Base-by-base conservation (phyloP, 306 rosid species). In the Heteromeles arbutifolia region DNA sequence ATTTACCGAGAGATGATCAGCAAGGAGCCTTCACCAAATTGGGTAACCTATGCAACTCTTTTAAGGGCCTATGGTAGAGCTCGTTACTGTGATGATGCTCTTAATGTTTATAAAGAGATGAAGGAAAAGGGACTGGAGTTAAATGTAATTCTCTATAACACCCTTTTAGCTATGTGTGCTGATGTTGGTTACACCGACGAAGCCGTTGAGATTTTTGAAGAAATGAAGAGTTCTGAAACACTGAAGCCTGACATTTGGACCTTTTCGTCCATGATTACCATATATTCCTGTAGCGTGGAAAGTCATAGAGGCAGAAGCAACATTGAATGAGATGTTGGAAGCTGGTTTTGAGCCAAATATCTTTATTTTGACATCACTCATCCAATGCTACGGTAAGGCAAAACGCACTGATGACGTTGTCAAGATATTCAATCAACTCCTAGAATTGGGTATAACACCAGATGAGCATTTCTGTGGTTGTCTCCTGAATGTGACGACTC, bases 371-470 rank as follows among this genome's bases (percentile, higher is more conserved):
- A 89, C 91, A 64, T 90, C 99, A 13, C 87, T 95, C 43, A 88
- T 86, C 79, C 90, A 95, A 81, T 95, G 99, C 76, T 92, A 92
- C 62, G 97, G 99, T 58, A 95, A 89, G 88, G 92, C 88, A 73
- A 89, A 90, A 84, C 91, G 50, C 57, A 85, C 83, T 17, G 97
- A 90, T 80, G 90, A 90, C 80, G 92, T 95, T 76, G 96, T 90
- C 77, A 89, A 81, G 87, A 87, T 82, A 77, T 89, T 89, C 78
- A 59, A 90, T 74, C 87, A 67, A 70, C 84, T 88, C 67, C 21
- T 87, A 70, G 92, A 88, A 75, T 75, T 84, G 82, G 90, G 87
- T 32, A 82, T 87, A 77, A 48, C 65, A 71, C 97, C 96, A 31
- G 96, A 92, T 69, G 91, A 88, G 70, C 84, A 87, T 76, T 95